Percentiles rank a stretch among this genome's conserved stretches.
These are phyloP conservation scores for Trametes punicea DNA, from an alignment of 768 basidiomycete species.

Conservation along the genomic window DNA sequence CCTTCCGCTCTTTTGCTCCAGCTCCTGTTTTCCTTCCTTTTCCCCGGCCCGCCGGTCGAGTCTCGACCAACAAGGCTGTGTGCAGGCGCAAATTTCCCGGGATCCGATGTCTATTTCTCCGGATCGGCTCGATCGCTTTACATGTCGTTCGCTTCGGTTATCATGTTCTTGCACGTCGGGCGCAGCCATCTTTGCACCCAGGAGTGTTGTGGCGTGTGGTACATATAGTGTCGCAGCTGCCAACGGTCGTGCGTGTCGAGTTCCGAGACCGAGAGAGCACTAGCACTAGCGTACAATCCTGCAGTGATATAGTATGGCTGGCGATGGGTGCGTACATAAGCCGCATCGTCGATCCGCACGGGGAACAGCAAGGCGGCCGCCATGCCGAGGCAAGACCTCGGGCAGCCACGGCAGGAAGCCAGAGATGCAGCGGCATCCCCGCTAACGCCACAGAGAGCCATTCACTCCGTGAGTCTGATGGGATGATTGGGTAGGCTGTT, in stretches of 20 bases:
- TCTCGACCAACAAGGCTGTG: not conserved
- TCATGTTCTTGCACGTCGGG: constrained; percentile 11
- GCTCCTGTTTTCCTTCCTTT: not conserved
- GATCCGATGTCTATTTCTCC: not conserved
- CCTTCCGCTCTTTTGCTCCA: not conserved
- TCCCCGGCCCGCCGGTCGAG: not conserved
- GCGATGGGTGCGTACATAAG: not conserved
- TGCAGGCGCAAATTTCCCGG: not conserved
- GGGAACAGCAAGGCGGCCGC: not conserved
- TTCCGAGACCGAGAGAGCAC: not conserved
- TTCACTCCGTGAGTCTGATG: constrained; percentile 18
- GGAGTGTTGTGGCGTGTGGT: constrained; percentile 6
- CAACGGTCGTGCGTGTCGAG: not conserved
- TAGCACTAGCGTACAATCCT: not conserved
- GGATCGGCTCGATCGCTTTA: constrained; percentile 8
- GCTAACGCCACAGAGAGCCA: constrained; percentile 19
- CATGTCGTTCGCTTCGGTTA: constrained; percentile 7
- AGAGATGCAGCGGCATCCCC: constrained; percentile 11
- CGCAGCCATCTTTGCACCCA: not conserved
- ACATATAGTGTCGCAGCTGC: not conserved
- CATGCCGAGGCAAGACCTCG: constrained; percentile 16
- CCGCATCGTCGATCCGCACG: not conserved
- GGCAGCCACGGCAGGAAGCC: constrained; percentile 16
- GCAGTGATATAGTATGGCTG: no score
- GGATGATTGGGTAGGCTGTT: constrained; percentile 18